These are phyloP conservation scores for Davidsoniella australis DNA, from an alignment of 2,329 filamentous ascomycete genomes.

Conservation along the genomic window DNA sequence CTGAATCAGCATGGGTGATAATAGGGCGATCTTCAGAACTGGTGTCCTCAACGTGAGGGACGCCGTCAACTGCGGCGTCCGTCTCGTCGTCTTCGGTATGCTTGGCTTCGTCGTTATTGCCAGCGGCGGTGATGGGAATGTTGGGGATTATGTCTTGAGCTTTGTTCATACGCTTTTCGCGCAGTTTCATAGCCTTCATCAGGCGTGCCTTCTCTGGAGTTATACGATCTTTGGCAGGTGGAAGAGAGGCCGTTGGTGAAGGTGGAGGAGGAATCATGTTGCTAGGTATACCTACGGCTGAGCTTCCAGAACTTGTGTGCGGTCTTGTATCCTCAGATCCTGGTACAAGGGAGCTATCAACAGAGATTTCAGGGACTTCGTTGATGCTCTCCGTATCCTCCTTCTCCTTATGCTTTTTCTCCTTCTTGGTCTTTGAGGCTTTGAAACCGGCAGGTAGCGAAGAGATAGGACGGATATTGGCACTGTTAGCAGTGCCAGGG, in stretches of 20 bases:
- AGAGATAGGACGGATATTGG: slow-evolving; percentile 53
- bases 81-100: slow-evolving; percentile 15
- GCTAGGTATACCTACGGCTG: slow-evolving; percentile 1
- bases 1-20: slow-evolving; percentile 32
- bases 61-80: slow-evolving; percentile 16
- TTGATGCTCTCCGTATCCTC: slow-evolving; percentile 16
- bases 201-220: slow-evolving; percentile 80
- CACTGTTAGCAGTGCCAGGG: slow-evolving; percentile 42
- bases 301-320: slow-evolving; percentile 19
- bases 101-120: slow-evolving; percentile 13
- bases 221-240: slow-evolving; percentile 33
- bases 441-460: slow-evolving; percentile 70
- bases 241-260: slow-evolving; percentile 13
- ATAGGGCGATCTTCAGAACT: slow-evolving; percentile 14
- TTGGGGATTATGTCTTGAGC: neutral
- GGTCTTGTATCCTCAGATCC: slow-evolving; percentile 18
- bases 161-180: slow-evolving; percentile 49
- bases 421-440: slow-evolving; percentile 22
- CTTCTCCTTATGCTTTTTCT: slow-evolving; percentile 14
- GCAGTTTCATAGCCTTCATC: slow-evolving; percentile 83
- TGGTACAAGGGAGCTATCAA: slow-evolving; percentile 19
- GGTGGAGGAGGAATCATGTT: slow-evolving; percentile 9
- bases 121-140: neutral
- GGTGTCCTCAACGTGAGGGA: slow-evolving; percentile 23
- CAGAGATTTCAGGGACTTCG: slow-evolving; percentile 22